Evolutionary conservation across 257 asterid species (phyloP).

Genomic region (Henckelia pumila): DNA sequence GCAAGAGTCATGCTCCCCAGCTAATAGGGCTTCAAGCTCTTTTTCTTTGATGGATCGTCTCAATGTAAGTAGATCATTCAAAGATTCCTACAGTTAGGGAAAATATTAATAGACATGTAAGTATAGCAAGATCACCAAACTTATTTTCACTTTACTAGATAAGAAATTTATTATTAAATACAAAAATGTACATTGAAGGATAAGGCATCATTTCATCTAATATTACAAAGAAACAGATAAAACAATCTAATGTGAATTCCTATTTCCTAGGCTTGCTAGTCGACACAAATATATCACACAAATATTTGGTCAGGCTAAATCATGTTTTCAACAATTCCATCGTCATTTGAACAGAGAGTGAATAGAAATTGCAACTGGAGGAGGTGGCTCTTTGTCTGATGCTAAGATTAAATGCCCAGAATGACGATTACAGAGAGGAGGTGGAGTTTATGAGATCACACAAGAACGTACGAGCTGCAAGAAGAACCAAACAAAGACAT

Average conservation of each 20-base stretch:
- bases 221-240: no score
- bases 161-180: no score
- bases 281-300: not conserved
- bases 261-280: not conserved
- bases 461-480: no score
- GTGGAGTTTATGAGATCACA: no score
- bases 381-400: not conserved
- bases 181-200: not conserved
- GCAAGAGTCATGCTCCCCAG: constrained; percentile 84
- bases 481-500: no score
- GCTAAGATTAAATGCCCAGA: no score
- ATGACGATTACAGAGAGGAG: no score
- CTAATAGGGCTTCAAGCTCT: constrained; percentile 84
- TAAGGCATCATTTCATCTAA: not conserved
- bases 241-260: not conserved
- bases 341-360: not conserved
- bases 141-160: no score
- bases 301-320: not conserved
- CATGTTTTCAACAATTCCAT: not conserved
- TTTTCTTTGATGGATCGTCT: constrained; percentile 72
- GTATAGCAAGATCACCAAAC: not conserved
- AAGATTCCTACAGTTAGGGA: constrained; percentile 57
- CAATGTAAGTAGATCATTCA: constrained; percentile 61
- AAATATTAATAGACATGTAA: constrained; percentile 2
- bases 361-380: not conserved